Evolutionary conservation across 306 rosid species (phyloP), one percentile per base, ranked within the genome.

Genomic region (Cucurbita pepo): DNA sequence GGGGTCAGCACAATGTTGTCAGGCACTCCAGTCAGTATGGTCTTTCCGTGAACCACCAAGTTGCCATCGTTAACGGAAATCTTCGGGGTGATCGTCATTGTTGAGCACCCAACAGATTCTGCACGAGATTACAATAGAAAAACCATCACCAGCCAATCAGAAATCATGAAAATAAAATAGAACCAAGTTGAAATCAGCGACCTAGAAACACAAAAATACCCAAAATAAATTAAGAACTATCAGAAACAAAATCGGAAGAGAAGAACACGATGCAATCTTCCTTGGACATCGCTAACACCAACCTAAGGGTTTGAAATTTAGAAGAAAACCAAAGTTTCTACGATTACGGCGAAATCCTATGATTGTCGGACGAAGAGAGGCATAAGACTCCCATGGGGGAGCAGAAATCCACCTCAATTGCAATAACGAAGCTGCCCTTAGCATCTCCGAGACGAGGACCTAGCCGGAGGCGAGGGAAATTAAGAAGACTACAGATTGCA

Each of bases 31-130:
- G 83, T 91, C 18, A 95, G 69, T 71, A 91, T 82, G 81, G 90
- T 89, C 87, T 89, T 91, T 21, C 96, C 99, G 36, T 91, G 92
- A 38, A 91, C 97, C 81, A 95, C 91, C 70, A 95, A 79, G 78
- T 86, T 91, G 55, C 91, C 95, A 57, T 91, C 89, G 77, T 81
- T 81, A 70, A 91, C 78, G 0, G 81, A 80, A 73, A 91, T 91
- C 59, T 76, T 81, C 7, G 92, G 92, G 19, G 91, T 89, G 51
- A 95, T 81, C 41, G 97, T 91, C 99, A 95, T 95, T 71, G 78
- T 88, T 64, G 69, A 87, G 69, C 78, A 69, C 87, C 69, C 56
- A 38, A 77, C 47, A 69, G 56, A 8, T 44, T 43, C 88, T 79
- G 81, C 37, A 3, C 54, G 12, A 61, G 7, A 16, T 61, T 61